Evolutionary conservation across 2,329 filamentous ascomycete species (phyloP), one percentile per base, ranked within the genome.

Genomic region (Fusarium abutilonis): DNA sequence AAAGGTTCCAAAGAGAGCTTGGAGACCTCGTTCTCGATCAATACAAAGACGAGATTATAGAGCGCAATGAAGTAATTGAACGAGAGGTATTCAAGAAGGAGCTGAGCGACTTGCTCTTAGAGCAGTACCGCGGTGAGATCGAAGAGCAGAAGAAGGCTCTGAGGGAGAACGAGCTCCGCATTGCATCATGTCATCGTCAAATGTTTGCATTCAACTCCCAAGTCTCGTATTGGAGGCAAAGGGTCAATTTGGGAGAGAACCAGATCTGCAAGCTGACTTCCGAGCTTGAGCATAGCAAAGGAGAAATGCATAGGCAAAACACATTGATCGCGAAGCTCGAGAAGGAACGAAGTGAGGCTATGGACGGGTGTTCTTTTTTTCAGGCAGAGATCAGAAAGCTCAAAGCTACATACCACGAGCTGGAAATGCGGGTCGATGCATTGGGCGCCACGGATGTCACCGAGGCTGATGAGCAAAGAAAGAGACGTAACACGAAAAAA

Each of bases 301-400:
- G 32, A 31, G 40, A 52, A 21, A 52, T 31, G 10, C 34, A 13
- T 15, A 52, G 40, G 23, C 49, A 52, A 40, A 52, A 31, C 9
- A 38, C 23, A n/a, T 3, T 19, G 2, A 52, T 52, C 6, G 49
- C 49, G 15, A 43, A 26, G 2, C 32, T 52, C 1, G 40, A 45
- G 49, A 52, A 32, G 40, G 49, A 45, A 8, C 49, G 49, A 9
- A 4, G 41, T 14, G 40, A 52, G 29, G 49, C 49, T 29, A 39
- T 52, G n/a, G 49, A 52, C 26, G 14, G 40, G 11, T 52, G 40
- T 39, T 6, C 17, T 32, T 52, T n/a, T 19, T 52, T 29, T 23
- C 28, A 52, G 14, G 19, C 14, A 45, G 8, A 52, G 36, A 52
- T 52, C 15, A 26, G 9, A 21, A 39, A 17, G 23, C 49, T 52